Evolutionary conservation across 257 asterid genomes (phyloP).

Genomic region (Scutellaria baicalensis): DNA sequence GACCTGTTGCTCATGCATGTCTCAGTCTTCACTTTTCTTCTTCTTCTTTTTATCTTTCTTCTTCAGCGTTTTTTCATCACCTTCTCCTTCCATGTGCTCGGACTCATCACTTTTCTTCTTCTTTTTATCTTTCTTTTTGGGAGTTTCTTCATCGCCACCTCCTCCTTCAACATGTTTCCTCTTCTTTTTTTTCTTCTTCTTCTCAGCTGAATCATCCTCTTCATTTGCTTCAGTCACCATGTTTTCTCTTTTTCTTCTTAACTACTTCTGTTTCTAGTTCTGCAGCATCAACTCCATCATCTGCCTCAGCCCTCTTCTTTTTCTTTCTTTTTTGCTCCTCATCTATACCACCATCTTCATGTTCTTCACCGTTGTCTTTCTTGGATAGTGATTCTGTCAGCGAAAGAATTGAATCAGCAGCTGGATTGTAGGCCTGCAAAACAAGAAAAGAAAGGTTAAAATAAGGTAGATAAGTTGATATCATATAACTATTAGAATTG

Average conservation of each 20-base stretch:
- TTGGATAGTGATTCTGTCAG: slow-evolving; percentile 31
- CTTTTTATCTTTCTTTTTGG: slow-evolving; percentile 40
- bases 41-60: slow-evolving; percentile 34
- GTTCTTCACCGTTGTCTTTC: slow-evolving; percentile 19
- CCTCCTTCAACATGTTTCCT: slow-evolving; percentile 47
- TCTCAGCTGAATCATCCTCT: slow-evolving; percentile 20
- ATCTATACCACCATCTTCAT: slow-evolving; percentile 21
- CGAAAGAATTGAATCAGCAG: slow-evolving; percentile 61
- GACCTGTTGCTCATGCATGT: slow-evolving; percentile 13
- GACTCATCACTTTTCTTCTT: slow-evolving; percentile 69
- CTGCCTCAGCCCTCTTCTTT: slow-evolving; percentile 26
- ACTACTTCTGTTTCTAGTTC: slow-evolving; percentile 31
- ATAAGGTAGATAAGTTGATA: not conserved
- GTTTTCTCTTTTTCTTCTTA: slow-evolving; percentile 46
- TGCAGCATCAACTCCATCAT: slow-evolving; percentile 12
- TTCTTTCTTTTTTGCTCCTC: slow-evolving; percentile 38
- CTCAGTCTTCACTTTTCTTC: slow-evolving; percentile 44
- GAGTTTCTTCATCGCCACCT: slow-evolving; percentile 28
- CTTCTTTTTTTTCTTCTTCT: slow-evolving; percentile 66
- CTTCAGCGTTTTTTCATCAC: slow-evolving; percentile 28
- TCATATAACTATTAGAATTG: not conserved
- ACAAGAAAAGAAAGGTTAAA: not conserved
- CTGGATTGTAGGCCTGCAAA: slow-evolving; percentile 64
- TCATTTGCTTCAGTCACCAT: slow-evolving; percentile 20
- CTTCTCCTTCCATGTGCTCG: slow-evolving; percentile 31